Evolutionary conservation across 768 basidiomycete species (phyloP).

Genomic region (Mycena venus): DNA sequence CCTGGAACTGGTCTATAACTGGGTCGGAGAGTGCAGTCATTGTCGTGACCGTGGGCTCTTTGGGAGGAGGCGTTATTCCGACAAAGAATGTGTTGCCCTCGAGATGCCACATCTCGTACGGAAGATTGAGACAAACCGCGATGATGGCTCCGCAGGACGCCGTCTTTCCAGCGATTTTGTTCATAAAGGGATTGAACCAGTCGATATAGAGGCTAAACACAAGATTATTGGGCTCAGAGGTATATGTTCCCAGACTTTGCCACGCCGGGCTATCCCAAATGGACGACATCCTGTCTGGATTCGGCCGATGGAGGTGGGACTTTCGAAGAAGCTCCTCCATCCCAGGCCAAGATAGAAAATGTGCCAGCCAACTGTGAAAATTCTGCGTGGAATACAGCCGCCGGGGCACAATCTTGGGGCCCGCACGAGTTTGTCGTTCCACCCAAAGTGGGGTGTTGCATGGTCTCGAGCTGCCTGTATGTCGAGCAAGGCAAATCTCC

Average conservation of each 20-base stretch:
- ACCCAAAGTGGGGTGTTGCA: constrained; percentile 23
- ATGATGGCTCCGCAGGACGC: constrained; percentile 29
- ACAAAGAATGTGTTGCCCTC: constrained; percentile 36
- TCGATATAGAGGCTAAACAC: constrained; percentile 17
- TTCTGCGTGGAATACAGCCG: constrained; percentile 13
- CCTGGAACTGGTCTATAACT: constrained; percentile 4
- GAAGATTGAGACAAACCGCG: constrained; percentile 41
- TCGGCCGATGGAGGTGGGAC: constrained; percentile 13
- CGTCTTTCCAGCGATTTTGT: constrained; percentile 32
- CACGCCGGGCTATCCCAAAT: constrained; percentile 28
- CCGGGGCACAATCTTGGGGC: constrained; percentile 21
- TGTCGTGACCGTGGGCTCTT: constrained; percentile 21
- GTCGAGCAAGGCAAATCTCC: constrained; percentile 12
- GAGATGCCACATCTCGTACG: constrained; percentile 32
- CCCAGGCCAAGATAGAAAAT: constrained; percentile 25
- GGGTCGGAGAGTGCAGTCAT: constrained; percentile 14
- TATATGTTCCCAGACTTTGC: constrained; percentile 24
- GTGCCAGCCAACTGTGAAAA: constrained; percentile 18
- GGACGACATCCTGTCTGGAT: constrained; percentile 16
- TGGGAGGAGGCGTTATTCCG: constrained; percentile 34
- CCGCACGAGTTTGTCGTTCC: constrained; percentile 12
- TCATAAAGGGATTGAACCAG: constrained; percentile 39
- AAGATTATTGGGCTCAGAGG: constrained; percentile 23
- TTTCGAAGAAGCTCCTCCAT: constrained; percentile 24
- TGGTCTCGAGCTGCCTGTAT: neutral